phyloP scores from a whole-genome alignment of 2,329 filamentous ascomycete species.

The Whalleya microplaca region DNA sequence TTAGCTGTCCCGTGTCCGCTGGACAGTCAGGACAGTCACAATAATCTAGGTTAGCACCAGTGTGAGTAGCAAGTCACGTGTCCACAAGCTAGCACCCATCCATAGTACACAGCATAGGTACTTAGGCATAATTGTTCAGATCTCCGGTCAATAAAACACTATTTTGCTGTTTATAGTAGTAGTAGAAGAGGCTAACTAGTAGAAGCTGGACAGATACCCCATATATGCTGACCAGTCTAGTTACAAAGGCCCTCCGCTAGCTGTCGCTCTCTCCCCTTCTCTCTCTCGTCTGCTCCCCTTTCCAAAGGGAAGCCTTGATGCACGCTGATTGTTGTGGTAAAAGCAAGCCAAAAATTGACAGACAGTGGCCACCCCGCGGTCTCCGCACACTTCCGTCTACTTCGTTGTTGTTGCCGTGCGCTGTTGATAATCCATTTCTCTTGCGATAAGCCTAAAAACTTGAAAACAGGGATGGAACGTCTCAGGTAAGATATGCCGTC shows the following conservation, averaged over 20 bases:
- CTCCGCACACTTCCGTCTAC: not conserved
- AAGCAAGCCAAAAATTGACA: not conserved
- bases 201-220: not conserved
- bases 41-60: too few species aligned
- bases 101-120: too few species aligned
- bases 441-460: not conserved
- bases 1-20: too few species aligned
- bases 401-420: not conserved
- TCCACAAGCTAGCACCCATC: too few species aligned
- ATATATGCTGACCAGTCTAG: not conserved
- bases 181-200: too few species aligned
- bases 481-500: not conserved
- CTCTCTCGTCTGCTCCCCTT: too few species aligned
- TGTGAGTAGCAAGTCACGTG: too few species aligned
- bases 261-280: not conserved
- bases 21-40: too few species aligned
- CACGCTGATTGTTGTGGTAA: not conserved
- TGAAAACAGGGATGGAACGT: not conserved
- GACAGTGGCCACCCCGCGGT: not conserved
- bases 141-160: too few species aligned
- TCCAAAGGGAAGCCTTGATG: not conserved
- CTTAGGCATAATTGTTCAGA: too few species aligned
- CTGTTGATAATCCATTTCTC: not conserved
- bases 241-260: not conserved
- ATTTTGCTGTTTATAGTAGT: too few species aligned